Conservation (phyloP, 148 eudicot species). For the Cornus florida region DNA sequence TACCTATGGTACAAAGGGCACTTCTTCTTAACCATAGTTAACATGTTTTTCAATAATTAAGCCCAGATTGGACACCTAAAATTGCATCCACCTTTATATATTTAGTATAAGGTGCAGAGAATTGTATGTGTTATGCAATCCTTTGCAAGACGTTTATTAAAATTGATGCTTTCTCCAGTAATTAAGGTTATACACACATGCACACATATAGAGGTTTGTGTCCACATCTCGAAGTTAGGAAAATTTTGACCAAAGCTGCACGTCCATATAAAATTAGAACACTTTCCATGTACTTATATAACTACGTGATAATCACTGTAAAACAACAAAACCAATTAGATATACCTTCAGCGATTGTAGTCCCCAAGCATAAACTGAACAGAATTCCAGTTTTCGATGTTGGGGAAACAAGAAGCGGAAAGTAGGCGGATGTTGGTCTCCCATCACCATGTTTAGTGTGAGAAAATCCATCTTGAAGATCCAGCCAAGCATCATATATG, state of each 20-base stretch:
- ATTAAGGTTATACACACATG: neutral
- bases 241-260: neutral
- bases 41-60: neutral
- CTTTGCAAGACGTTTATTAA: neutral
- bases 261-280: neutral
- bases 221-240: neutral
- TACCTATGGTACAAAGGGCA: neutral
- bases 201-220: neutral
- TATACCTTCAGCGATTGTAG: conserved; percentile 45
- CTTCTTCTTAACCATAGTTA: neutral
- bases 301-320: neutral
- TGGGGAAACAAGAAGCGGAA: conserved; percentile 79
- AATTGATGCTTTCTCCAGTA: neutral
- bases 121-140: neutral
- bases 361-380: conserved; percentile 69
- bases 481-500: conserved; percentile 92
- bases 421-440: conserved; percentile 76
- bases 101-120: neutral
- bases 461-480: conserved; percentile 95
- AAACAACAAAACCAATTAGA: conserved; percentile 12
- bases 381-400: conserved; percentile 80
- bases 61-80: neutral
- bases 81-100: neutral
- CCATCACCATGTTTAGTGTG: conserved; percentile 72
- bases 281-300: too few species aligned